A percentile compares a stretch with the other conserved stretches of the same genome.
phyloP scores from a whole-genome alignment of 169 alveolate species.

The Plasmodium gonderi region DNA sequence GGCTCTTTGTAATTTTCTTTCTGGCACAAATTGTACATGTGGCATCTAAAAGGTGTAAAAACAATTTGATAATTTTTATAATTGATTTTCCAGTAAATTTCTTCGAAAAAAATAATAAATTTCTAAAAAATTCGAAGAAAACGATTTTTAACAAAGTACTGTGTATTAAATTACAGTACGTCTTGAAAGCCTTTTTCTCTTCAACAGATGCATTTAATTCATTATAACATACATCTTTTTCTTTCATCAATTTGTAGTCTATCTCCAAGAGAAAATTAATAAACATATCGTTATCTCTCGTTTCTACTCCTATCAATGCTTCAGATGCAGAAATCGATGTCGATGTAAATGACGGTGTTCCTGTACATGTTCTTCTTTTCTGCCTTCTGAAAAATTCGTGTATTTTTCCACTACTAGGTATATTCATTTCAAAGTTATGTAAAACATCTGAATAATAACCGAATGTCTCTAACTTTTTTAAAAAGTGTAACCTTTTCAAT shows the following conservation, averaged over 20 bases:
- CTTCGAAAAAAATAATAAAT: slow-evolving; percentile 51
- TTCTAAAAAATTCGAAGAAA: slow-evolving; percentile 66
- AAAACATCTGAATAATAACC: slow-evolving; percentile 14
- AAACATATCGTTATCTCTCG: neutral
- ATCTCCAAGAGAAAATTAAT: slow-evolving; percentile 4
- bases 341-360: neutral
- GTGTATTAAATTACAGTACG: slow-evolving; percentile 2
- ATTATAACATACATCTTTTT: slow-evolving; percentile 12
- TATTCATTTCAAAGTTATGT: neutral
- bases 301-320: neutral
- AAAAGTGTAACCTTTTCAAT: slow-evolving; percentile 22
- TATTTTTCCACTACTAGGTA: neutral
- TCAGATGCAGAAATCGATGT: neutral
- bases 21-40: slow-evolving; percentile 28
- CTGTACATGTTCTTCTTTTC: neutral
- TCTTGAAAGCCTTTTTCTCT: slow-evolving; percentile 12
- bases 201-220: slow-evolving; percentile 18
- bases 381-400: slow-evolving; percentile 22
- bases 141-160: slow-evolving; percentile 36
- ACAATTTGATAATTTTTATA: slow-evolving; percentile 57
- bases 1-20: neutral
- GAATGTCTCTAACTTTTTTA: slow-evolving; percentile 14
- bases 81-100: slow-evolving; percentile 55
- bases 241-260: slow-evolving; percentile 41
- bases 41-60: slow-evolving; percentile 18